These are phyloP conservation scores for Arthrobotrys pseudoclavata DNA, from an alignment of 2,329 filamentous ascomycete species.

Conservation along the genomic window DNA sequence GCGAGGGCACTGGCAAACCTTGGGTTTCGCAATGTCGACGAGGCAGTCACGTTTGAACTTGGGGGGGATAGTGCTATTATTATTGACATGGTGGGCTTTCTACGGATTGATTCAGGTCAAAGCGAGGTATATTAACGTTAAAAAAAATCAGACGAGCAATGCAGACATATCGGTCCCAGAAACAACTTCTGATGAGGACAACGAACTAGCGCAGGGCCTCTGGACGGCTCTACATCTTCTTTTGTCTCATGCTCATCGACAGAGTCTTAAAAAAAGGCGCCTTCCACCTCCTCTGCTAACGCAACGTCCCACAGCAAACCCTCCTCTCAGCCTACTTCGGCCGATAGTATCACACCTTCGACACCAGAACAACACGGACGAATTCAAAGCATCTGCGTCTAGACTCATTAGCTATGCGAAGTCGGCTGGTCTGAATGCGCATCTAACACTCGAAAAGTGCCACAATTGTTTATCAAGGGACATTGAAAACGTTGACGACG, in stretches of 20 bases:
- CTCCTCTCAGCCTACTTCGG: slow-evolving; percentile 73
- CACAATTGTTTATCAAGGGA: slow-evolving; percentile 61
- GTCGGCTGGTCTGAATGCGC: slow-evolving; percentile 60
- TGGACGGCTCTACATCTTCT: slow-evolving; percentile 80
- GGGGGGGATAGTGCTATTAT: slow-evolving; percentile 57
- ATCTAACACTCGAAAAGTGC: slow-evolving; percentile 59
- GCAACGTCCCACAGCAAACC: slow-evolving; percentile 69
- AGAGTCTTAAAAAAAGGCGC: slow-evolving; percentile 78
- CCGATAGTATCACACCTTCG: slow-evolving; percentile 67
- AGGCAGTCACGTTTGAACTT: slow-evolving; percentile 69
- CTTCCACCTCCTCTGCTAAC: slow-evolving; percentile 73
- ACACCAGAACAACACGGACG: slow-evolving; percentile 58
- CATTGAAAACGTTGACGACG: slow-evolving; percentile 65
- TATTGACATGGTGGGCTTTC: slow-evolving; percentile 62
- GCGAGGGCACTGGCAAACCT: slow-evolving; percentile 79
- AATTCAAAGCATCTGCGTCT: slow-evolving; percentile 59
- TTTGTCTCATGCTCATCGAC: slow-evolving; percentile 82
- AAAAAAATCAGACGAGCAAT: slow-evolving; percentile 62
- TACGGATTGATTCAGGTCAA: not conserved
- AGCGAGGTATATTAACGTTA: slow-evolving; percentile 1
- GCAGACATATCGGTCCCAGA: slow-evolving; percentile 62
- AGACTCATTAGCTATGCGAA: slow-evolving; percentile 61
- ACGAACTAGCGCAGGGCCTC: slow-evolving; percentile 75
- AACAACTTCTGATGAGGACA: slow-evolving; percentile 65
- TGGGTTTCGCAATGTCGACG: slow-evolving; percentile 75